phyloP scores from a whole-genome alignment of 192 early-diverging fungal species.

The Irineochytrium annulatum region DNA sequence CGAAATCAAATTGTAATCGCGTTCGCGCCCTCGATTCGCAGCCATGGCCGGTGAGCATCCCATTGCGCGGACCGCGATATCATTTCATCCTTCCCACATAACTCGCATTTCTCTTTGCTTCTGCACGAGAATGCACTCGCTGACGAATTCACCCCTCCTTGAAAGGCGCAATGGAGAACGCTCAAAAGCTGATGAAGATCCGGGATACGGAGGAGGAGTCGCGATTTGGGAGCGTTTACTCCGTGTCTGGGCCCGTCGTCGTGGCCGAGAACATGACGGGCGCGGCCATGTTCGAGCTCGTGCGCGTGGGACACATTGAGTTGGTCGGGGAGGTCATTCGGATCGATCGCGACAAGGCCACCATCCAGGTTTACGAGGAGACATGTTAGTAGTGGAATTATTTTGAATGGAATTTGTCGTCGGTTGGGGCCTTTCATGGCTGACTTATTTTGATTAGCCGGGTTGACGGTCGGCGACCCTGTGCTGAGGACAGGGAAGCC shows the following conservation, averaged over 20 bases:
- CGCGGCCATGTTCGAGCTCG: conserved; percentile 97
- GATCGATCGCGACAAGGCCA: conserved; percentile 99
- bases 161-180: conserved; percentile 87
- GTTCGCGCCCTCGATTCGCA: too few relatives aligned
- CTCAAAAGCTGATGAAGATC: conserved; percentile 78
- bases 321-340: conserved; percentile 99
- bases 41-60: too few relatives aligned
- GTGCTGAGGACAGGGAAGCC: conserved; percentile 98
- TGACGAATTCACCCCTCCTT: too few relatives aligned
- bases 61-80: too few relatives aligned
- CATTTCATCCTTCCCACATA: too few relatives aligned
- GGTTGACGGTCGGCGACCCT: conserved; percentile 97
- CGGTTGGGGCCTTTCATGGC: neutral
- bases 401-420: neutral
- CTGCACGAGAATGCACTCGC: too few relatives aligned
- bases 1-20: too few relatives aligned
- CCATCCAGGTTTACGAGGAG: conserved; percentile 99
- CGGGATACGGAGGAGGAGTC: conserved; percentile 81
- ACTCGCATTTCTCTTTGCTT: too few relatives aligned
- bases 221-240: conserved; percentile 88
- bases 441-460: conserved; percentile 52
- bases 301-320: conserved; percentile 95
- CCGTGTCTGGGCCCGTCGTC: conserved; percentile 98
- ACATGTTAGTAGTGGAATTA: conserved; percentile 62
- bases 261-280: conserved; percentile 98